phyloP scores from a whole-genome alignment of 2,329 filamentous ascomycete genomes.

The Scedosporium aurantiacum region DNA sequence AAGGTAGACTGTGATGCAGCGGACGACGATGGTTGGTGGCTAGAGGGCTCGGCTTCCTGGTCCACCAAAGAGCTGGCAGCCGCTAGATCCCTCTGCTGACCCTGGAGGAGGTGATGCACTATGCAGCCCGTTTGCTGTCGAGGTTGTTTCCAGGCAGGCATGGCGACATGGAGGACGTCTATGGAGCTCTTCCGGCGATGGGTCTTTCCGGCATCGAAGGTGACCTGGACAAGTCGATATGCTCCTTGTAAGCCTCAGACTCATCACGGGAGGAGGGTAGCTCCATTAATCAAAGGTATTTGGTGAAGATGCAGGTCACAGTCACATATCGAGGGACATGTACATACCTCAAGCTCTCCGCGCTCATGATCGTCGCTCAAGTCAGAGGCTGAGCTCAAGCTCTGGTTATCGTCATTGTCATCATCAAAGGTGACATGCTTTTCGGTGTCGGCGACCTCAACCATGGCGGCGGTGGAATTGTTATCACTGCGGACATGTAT shows the following conservation, averaged over 20 bases:
- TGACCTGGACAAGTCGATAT: slow-evolving; percentile 31
- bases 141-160: slow-evolving; percentile 17
- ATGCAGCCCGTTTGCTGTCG: slow-evolving; percentile 44
- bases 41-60: not conserved
- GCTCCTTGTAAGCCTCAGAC: no score
- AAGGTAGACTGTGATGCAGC: not conserved
- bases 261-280: not conserved
- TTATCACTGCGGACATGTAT: not conserved
- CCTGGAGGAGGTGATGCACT: slow-evolving; percentile 54
- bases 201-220: slow-evolving; percentile 49
- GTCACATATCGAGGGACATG: not conserved
- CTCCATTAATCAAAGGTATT: not conserved
- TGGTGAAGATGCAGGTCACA: not conserved
- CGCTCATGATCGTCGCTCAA: slow-evolving; percentile 6
- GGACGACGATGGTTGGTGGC: not conserved
- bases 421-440: not conserved
- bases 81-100: slow-evolving; percentile 30
- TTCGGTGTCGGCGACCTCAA: not conserved
- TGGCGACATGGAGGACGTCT: slow-evolving; percentile 21
- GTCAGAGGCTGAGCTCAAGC: not conserved
- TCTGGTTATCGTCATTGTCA: not conserved
- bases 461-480: not conserved
- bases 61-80: slow-evolving; percentile 12
- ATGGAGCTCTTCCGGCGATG: slow-evolving; percentile 58
- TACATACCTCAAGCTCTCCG: slow-evolving; percentile 8